Conservation (phyloP, 495 filamentous ascomycete species). For the Lasiosphaeria hispida region DNA sequence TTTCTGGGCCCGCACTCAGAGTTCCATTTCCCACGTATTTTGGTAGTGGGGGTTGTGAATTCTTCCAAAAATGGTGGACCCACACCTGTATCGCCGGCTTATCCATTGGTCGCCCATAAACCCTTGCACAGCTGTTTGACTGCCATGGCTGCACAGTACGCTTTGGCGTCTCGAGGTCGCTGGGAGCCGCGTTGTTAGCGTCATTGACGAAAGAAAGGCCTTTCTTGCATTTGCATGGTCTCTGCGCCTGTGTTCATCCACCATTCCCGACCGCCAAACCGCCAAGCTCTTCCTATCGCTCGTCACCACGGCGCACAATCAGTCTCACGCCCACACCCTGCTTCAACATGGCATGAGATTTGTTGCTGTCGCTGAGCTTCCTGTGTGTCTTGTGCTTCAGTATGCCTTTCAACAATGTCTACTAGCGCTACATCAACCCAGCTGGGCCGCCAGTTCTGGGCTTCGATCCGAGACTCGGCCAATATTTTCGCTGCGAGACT, state of each 20-base stretch:
- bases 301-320: not conserved
- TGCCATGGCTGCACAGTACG: constrained; percentile 7
- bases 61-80: constrained; percentile 31
- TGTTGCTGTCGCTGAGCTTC: constrained; percentile 9
- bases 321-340: not conserved
- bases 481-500: constrained; percentile 33
- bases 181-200: constrained; percentile 18
- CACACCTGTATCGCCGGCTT: constrained; percentile 25
- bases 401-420: constrained; percentile 46
- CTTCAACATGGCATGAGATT: constrained; percentile 24
- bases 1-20: not conserved
- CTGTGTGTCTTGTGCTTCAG: constrained; percentile 19
- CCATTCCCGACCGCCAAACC: constrained; percentile 2
- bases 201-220: constrained; percentile 20
- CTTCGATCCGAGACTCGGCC: constrained; percentile 42
- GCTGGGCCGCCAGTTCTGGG: constrained; percentile 45
- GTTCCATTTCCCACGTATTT: constrained; percentile 22
- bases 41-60: constrained; percentile 34
- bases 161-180: constrained; percentile 11
- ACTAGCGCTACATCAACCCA: constrained; percentile 45
- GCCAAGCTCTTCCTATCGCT: not conserved
- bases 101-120: constrained; percentile 31
- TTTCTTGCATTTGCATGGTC: constrained; percentile 10
- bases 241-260: not conserved
- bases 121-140: not conserved